Conservation (phyloP, 345 rosid genomes). For the Populus euphratica region DNA sequence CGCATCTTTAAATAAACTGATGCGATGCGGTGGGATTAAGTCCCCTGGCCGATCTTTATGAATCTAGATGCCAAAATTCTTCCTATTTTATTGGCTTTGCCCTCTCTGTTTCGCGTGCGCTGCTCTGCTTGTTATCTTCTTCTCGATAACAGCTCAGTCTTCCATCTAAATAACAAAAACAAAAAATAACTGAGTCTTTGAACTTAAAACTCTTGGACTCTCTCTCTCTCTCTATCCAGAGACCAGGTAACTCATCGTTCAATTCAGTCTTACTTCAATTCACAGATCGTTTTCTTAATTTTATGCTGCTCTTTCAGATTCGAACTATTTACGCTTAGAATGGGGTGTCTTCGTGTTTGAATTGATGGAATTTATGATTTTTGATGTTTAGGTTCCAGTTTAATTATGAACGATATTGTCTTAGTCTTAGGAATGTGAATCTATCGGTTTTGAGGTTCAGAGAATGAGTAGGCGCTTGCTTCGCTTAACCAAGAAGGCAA, state of each 20-base stretch:
- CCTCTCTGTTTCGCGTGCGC: not conserved
- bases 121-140: not conserved
- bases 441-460: not conserved
- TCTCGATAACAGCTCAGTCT: not conserved
- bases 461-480: not conserved
- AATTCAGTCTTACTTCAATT: not conserved
- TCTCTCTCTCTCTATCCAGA: not conserved
- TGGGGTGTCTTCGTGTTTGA: not conserved
- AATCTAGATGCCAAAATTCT: conserved; percentile 3
- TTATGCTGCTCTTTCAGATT: not conserved
- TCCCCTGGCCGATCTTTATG: not conserved
- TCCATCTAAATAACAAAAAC: too few relatives aligned
- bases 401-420: not conserved
- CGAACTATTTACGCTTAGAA: too few relatives aligned
- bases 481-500: not conserved
- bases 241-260: not conserved
- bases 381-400: not conserved
- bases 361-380: not conserved
- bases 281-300: not conserved
- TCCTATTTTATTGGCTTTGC: conserved; percentile 5
- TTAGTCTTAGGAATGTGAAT: not conserved
- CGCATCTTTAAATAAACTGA: too few relatives aligned
- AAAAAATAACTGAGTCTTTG: not conserved
- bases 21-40: not conserved
- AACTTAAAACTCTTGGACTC: not conserved